Evolutionary conservation across 106 monocot species (phyloP), one percentile per base, ranked within the genome.

Genomic region (Acorus calamus): DNA sequence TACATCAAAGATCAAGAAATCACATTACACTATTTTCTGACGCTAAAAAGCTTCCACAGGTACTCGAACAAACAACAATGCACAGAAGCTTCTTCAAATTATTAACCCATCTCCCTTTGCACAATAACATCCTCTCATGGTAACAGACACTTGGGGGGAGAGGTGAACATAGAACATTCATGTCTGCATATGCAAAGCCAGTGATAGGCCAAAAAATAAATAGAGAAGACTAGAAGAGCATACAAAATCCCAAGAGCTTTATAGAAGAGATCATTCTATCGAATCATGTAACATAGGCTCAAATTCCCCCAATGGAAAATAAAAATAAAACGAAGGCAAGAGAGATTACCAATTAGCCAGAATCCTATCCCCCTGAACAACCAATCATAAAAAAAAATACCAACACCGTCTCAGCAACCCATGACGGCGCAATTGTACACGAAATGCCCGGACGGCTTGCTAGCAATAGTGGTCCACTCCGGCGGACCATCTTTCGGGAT

Each of bases 381-480:
- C 56, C 62, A 75, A 69, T 75, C n/a, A 1, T 28, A 28, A 28
- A 28, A 28, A n/a, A 28, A 28, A 28, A 28, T 28, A 28, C 28
- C 28, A 28, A 28, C 28, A 28, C 28, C 28, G 45, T 54, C 47
- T 87, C 76, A 88, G 81, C 88, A 88, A 57, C 76, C 84, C 88
- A 88, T 88, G 46, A 88, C 78, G 5, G 88, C 88, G 51, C 88
- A 88, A 47, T 88, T 84, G 75, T 84, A 84, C 4, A 84, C 88
- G 70, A 88, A 88, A 71, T 78, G 81, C 8, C 81, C 84, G 0
- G 76, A 84, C 42, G 60, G 84, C 64, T 84, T 88, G 51, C 78
- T 84, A 4, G 68, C 84, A 53, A 88, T 78, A 73, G 84, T 76
- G 8, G 75, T 78, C 88, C 88, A 88, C 45, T 76, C 78, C 4